Evolutionary conservation across 352 stramenopile species (phyloP).

Genomic region (Phytophthora multivora): DNA sequence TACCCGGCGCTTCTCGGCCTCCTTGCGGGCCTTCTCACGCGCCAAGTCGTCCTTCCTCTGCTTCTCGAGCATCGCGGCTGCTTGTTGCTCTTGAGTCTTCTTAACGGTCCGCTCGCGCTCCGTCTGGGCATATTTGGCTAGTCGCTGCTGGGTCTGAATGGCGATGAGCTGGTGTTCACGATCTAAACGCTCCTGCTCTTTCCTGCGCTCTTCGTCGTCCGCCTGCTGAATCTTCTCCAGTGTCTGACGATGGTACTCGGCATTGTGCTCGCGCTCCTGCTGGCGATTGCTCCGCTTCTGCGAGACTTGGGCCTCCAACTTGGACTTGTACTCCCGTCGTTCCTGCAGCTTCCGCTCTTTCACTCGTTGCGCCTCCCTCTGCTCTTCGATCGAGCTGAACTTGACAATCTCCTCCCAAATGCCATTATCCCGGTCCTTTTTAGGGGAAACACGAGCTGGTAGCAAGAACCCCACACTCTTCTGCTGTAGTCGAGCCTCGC

Average conservation of each 20-base stretch:
- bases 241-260: constrained; percentile 58
- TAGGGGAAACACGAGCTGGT: constrained; percentile 63
- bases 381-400: constrained; percentile 74
- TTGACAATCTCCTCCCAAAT: constrained; percentile 89
- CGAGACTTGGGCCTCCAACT: constrained; percentile 60
- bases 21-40: constrained; percentile 51
- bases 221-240: constrained; percentile 49
- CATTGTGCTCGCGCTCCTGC: constrained; percentile 47
- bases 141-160: constrained; percentile 72
- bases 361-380: constrained; percentile 48
- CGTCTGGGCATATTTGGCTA: constrained; percentile 58
- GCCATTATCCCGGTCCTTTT: constrained; percentile 77
- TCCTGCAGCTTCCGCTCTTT: constrained; percentile 44
- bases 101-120: constrained; percentile 55
- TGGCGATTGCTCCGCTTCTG: constrained; percentile 42
- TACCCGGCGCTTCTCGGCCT: constrained; percentile 68
- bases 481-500: constrained; percentile 73
- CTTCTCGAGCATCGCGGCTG: constrained; percentile 45
- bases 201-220: constrained; percentile 62
- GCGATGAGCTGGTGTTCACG: constrained; percentile 64
- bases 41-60: constrained; percentile 62
- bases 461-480: constrained; percentile 67
- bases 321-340: constrained; percentile 43
- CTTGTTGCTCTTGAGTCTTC: constrained; percentile 55
- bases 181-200: constrained; percentile 58